Evolutionary conservation across 768 basidiomycete species (phyloP).

Genomic region (Tremella fuciformis): DNA sequence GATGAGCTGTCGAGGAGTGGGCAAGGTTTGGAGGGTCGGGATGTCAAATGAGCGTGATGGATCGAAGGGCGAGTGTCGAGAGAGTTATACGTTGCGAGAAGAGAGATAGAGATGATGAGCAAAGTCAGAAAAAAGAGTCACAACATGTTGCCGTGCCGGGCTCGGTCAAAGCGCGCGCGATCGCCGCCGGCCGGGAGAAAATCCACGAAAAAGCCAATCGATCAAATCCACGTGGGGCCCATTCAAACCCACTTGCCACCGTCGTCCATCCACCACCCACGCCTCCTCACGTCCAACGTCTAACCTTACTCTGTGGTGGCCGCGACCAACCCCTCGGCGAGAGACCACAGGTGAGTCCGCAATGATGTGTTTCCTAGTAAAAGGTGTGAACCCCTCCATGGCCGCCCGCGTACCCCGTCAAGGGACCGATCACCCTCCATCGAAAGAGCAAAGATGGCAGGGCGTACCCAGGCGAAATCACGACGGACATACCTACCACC

Average conservation of each 20-base stretch:
- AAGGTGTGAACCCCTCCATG: slow-evolving; percentile 36
- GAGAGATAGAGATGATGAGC: too few species aligned
- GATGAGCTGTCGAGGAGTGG: slow-evolving; percentile 2
- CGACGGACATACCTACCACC: slow-evolving; percentile 1
- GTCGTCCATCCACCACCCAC: background rate
- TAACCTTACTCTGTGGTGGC: slow-evolving; percentile 1
- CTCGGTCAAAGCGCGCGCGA: too few species aligned
- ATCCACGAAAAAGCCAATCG: background rate
- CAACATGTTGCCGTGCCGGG: too few species aligned
- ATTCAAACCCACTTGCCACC: background rate
- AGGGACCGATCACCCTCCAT: too few species aligned
- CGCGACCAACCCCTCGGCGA: too few species aligned
- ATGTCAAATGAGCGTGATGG: background rate
- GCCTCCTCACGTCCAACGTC: background rate
- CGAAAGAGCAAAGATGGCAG: too few species aligned
- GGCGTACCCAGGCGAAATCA: too few species aligned
- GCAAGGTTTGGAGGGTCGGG: background rate
- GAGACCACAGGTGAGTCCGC: slow-evolving; percentile 25
- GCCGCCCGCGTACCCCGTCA: slow-evolving; percentile 9
- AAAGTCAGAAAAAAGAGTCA: too few species aligned
- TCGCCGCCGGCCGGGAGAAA: background rate
- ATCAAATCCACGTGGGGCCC: background rate
- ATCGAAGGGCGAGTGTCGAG: too few species aligned
- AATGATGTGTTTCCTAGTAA: slow-evolving; percentile 42
- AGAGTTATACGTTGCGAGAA: too few species aligned